Evolutionary conservation across 768 basidiomycete species (phyloP).

Genomic region (Agrocybe praecox): DNA sequence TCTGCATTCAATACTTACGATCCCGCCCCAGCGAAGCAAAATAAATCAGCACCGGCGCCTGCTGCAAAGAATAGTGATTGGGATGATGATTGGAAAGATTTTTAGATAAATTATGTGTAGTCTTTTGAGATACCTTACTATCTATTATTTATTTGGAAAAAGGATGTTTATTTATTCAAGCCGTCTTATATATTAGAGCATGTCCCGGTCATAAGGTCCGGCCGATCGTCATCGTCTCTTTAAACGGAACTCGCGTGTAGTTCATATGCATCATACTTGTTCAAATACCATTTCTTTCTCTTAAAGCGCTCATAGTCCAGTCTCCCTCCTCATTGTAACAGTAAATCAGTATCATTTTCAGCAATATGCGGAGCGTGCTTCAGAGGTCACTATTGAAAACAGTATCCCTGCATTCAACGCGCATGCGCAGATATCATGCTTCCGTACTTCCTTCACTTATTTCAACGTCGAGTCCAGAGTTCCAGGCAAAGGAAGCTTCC

Average conservation of each 20-base stretch:
- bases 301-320: background rate
- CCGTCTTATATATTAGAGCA: too few species aligned
- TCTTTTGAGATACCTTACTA: slow-evolving; percentile 6
- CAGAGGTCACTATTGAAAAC: slow-evolving; percentile 18
- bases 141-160: background rate
- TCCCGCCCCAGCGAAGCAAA: slow-evolving; percentile 4
- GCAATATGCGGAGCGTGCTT: slow-evolving; percentile 19
- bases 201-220: slow-evolving; percentile 27
- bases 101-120: slow-evolving; percentile 39
- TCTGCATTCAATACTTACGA: slow-evolving; percentile 8
- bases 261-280: background rate
- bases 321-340: background rate
- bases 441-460: slow-evolving; percentile 73
- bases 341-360: background rate
- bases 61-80: slow-evolving; percentile 59
- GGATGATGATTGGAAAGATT: slow-evolving; percentile 85
- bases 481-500: slow-evolving; percentile 60
- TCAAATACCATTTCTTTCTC: background rate
- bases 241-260: slow-evolving; percentile 11
- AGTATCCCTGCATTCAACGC: slow-evolving; percentile 9
- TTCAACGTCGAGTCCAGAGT: slow-evolving; percentile 72
- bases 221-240: slow-evolving; percentile 35
- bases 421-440: slow-evolving; percentile 59
- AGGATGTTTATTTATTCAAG: background rate
- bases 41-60: slow-evolving; percentile 20